Percentiles rank a stretch among this genome's conserved stretches.
Conservation (phyloP, 169 alveolate species). For the Ichthyophthirius multifiliis region DNA sequence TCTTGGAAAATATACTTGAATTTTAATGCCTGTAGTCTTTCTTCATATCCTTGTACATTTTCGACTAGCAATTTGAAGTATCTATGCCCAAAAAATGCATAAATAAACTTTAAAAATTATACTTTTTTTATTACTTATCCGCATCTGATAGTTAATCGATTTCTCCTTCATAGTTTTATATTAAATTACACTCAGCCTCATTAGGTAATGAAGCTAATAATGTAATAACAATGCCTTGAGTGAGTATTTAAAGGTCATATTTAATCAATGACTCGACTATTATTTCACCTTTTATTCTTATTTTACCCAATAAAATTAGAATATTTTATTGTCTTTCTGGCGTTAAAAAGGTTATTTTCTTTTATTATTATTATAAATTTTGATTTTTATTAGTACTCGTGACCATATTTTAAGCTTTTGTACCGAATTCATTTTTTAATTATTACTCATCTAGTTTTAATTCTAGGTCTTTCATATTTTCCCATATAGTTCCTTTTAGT, state of each 20-base stretch:
- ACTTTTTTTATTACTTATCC: not conserved
- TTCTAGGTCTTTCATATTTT: not conserved
- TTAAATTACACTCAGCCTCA: not conserved
- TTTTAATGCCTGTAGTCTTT: not conserved
- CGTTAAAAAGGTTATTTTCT: not conserved
- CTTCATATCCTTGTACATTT: not conserved
- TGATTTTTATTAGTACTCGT: not conserved
- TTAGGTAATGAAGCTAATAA: not conserved
- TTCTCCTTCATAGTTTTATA: not conserved
- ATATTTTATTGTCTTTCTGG: not conserved
- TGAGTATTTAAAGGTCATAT: not conserved
- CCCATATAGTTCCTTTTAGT: not conserved
- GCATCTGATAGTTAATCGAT: not conserved
- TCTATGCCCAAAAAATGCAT: not conserved
- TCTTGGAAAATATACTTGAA: not conserved
- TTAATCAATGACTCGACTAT: not conserved
- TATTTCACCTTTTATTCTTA: not conserved
- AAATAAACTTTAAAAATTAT: not conserved
- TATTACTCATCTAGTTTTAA: not conserved
- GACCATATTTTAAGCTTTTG: not conserved
- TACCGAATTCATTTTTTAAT: not conserved
- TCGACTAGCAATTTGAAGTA: not conserved
- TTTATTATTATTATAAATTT: not conserved
- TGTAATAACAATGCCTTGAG: not conserved
- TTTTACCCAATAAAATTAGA: not conserved